These are phyloP conservation scores for Rhynchospora pubera DNA, from an alignment of 176 grass and related monocot genomes.

Conservation along the genomic window DNA sequence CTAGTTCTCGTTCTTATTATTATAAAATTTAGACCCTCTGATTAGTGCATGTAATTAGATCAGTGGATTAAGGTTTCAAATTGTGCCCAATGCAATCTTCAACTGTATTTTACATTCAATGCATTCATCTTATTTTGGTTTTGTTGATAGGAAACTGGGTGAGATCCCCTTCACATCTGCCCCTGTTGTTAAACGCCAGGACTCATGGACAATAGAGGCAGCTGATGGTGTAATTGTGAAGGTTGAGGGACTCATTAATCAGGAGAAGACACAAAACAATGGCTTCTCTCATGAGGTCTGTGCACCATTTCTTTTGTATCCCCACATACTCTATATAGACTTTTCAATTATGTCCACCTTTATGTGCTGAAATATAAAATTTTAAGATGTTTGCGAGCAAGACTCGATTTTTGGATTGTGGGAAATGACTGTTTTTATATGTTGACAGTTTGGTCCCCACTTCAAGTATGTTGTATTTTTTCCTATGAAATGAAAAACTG, in stretches of 20 bases:
- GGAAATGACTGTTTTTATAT: not conserved
- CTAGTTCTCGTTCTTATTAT: not conserved
- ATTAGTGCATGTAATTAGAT: not conserved
- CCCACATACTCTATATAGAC: not conserved
- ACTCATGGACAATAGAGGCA: not conserved
- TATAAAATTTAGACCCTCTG: not conserved
- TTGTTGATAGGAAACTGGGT: not conserved
- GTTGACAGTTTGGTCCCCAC: not conserved
- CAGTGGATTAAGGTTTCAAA: not conserved
- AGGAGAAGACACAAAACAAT: not conserved
- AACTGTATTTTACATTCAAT: not conserved
- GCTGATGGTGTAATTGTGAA: slow-evolving; percentile 7
- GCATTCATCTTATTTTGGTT: not conserved
- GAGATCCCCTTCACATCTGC: not conserved
- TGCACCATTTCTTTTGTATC: not conserved
- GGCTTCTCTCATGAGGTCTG: slow-evolving; percentile 9
- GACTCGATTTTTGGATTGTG: not conserved
- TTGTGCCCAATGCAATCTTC: not conserved
- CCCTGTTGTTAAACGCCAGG: not conserved
- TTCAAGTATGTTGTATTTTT: too few relatives aligned
- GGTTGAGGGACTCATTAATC: slow-evolving; percentile 12
- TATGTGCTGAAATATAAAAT: not conserved
- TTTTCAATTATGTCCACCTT: not conserved
- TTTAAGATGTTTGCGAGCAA: not conserved
- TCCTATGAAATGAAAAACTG: too few relatives aligned